phyloP scores from a whole-genome alignment of 176 grass and related monocot genomes.

The Saccharum officinarum region DNA sequence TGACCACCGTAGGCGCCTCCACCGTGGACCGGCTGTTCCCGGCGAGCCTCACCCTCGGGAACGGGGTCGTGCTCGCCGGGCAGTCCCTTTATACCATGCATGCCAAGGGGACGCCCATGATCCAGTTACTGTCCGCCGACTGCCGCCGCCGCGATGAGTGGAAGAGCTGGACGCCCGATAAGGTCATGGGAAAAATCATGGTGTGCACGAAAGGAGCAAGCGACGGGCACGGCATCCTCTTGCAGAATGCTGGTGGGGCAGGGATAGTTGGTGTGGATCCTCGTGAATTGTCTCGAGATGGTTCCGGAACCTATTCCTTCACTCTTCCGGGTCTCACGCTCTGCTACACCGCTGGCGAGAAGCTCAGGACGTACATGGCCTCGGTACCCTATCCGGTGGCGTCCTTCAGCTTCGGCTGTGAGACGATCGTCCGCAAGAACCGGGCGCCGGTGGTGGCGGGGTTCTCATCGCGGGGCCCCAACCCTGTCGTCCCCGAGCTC shows the following conservation, averaged over 20 bases:
- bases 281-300: background rate
- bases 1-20: slow-evolving; percentile 41
- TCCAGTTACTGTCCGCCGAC: background rate
- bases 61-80: slow-evolving; percentile 18
- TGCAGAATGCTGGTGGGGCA: slow-evolving; percentile 32
- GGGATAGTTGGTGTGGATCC: slow-evolving; percentile 16
- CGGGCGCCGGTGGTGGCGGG: background rate
- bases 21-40: slow-evolving; percentile 36
- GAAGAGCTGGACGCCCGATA: background rate
- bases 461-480: slow-evolving; percentile 15
- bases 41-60: slow-evolving; percentile 35
- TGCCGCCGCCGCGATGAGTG: too few relatives aligned
- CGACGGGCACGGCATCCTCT: background rate
- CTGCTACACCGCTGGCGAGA: background rate
- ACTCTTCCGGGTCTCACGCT: slow-evolving; percentile 36
- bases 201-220: background rate
- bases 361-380: background rate
- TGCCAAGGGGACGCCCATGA: background rate
- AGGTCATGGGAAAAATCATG: slow-evolving; percentile 37
- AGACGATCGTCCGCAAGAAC: background rate
- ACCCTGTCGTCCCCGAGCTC: background rate
- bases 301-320: background rate
- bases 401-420: background rate
- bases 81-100: slow-evolving; percentile 30
- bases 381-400: background rate